Evolutionary conservation across 2,329 filamentous ascomycete genomes (phyloP).

Genomic region (Leptodontidium sp.): DNA sequence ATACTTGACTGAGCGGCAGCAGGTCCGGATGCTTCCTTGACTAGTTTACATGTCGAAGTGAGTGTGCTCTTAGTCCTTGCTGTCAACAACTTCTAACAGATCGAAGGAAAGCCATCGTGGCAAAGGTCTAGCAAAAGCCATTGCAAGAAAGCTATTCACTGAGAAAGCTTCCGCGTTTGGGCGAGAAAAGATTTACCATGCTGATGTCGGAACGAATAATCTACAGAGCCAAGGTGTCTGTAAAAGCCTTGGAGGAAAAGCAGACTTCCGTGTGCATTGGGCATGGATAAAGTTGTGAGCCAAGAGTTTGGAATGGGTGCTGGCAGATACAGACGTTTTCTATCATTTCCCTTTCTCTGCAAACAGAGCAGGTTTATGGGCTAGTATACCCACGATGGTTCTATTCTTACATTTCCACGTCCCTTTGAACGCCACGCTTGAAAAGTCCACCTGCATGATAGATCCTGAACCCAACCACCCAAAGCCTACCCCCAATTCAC

Average conservation of each 20-base stretch:
- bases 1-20: not conserved
- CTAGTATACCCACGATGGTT: not conserved
- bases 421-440: conserved; percentile 36
- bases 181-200: conserved; percentile 62
- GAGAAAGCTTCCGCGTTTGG: conserved; percentile 57
- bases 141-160: conserved; percentile 65
- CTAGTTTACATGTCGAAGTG: conserved; percentile 66
- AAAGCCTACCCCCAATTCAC: conserved; percentile 19
- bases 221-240: conserved; percentile 68
- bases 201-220: conserved; percentile 71
- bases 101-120: conserved; percentile 62
- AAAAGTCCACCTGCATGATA: conserved; percentile 17
- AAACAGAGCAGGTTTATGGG: not conserved
- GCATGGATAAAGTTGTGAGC: conserved; percentile 20
- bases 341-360: not conserved
- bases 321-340: not conserved
- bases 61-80: conserved; percentile 18
- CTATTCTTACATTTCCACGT: conserved; percentile 23
- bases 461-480: conserved; percentile 16
- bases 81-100: not conserved
- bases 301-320: not conserved
- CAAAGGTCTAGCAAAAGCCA: conserved; percentile 67
- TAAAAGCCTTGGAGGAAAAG: conserved; percentile 56
- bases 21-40: conserved; percentile 68
- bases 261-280: conserved; percentile 65